Evolutionary conservation across 2,329 filamentous ascomycete genomes (phyloP).

Genomic region (Penicillium vulpinum): DNA sequence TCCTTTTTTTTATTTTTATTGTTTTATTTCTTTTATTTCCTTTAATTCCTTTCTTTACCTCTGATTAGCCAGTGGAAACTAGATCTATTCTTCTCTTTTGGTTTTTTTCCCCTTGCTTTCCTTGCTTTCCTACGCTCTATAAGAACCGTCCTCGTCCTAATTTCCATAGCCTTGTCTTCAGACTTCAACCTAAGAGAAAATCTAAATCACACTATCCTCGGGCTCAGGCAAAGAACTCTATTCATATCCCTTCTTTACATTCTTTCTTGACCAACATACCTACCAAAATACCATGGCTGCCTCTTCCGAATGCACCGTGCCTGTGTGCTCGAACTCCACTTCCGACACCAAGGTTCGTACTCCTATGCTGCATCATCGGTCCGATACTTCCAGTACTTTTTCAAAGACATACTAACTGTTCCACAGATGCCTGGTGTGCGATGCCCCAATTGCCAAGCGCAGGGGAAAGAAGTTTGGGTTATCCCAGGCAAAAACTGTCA

Average conservation of each 20-base stretch:
- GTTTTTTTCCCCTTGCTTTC: background rate
- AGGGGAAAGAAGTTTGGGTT: constrained; percentile 46
- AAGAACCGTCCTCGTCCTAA: constrained; percentile 2
- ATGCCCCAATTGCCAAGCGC: constrained; percentile 40
- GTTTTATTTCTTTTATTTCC: background rate
- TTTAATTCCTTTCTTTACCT: background rate
- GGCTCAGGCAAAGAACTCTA: background rate
- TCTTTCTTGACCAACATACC: background rate
- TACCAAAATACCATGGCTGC: constrained; percentile 10
- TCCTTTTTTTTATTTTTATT: background rate
- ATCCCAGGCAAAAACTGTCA: constrained; percentile 50
- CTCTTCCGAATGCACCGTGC: constrained; percentile 6
- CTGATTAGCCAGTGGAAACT: background rate
- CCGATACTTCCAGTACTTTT: background rate
- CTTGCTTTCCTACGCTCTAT: constrained; percentile 3
- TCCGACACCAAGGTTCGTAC: constrained; percentile 19
- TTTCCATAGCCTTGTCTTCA: background rate
- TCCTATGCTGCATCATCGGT: background rate
- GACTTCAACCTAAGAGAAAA: background rate
- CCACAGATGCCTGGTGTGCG: constrained; percentile 47
- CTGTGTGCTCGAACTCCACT: constrained; percentile 12
- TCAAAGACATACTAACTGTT: background rate
- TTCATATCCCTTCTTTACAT: background rate
- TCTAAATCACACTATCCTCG: background rate
- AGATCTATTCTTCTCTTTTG: background rate